A percentile compares a stretch with the other conserved stretches of the same genome.
Conservation (phyloP, 106 monocot genomes). For the Allium fistulosum region DNA sequence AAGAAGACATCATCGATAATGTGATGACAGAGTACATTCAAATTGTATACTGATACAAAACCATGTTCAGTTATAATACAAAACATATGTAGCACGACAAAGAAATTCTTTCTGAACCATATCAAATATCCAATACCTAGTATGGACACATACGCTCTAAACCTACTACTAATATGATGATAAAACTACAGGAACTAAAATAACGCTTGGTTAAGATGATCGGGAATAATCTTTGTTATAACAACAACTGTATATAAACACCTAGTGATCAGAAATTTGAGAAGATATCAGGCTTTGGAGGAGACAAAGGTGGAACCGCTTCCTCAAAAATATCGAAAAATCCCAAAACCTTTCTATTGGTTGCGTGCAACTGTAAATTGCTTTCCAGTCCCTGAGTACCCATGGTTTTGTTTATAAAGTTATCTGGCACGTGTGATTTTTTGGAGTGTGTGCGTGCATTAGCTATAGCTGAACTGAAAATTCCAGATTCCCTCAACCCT, state of each 20-base stretch:
- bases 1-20: no score
- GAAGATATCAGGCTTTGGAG: neutral
- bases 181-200: neutral
- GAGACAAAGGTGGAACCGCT: neutral
- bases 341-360: constrained; percentile 1
- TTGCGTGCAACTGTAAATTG: neutral
- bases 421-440: neutral
- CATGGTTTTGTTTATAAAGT: neutral
- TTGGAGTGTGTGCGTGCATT: constrained; percentile 23
- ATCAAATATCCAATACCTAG: neutral
- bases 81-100: neutral
- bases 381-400: neutral
- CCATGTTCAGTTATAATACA: constrained; percentile 3
- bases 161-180: neutral
- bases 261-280: no score
- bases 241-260: neutral
- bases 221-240: constrained; percentile 2
- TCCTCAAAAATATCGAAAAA: neutral
- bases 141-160: constrained; percentile 2
- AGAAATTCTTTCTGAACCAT: neutral
- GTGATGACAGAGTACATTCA: no score
- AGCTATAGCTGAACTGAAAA: constrained; percentile 65
- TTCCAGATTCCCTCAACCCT: constrained; percentile 70
- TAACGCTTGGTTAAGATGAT: constrained; percentile 12
- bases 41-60: neutral